Conservation (phyloP, 2,329 filamentous ascomycete species). For the Fusarium aywerte region DNA sequence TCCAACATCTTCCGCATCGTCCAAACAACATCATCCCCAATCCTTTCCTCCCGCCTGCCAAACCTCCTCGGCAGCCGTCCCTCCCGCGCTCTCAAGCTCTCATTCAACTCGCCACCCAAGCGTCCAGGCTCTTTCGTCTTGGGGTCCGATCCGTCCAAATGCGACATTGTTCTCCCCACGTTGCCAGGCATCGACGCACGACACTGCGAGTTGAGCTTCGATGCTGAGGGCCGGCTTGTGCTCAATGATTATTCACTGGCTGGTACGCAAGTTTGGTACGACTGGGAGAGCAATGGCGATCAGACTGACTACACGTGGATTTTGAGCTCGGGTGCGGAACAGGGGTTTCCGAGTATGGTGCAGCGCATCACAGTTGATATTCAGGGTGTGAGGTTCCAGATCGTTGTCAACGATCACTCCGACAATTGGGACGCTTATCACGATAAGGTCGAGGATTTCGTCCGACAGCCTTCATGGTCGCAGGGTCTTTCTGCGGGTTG, state of each 20-base stretch:
- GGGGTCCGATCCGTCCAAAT: slow-evolving; percentile 51
- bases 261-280: slow-evolving; percentile 57
- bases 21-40: slow-evolving; percentile 39
- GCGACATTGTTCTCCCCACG: slow-evolving; percentile 53
- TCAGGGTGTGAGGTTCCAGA: slow-evolving; percentile 54
- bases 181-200: slow-evolving; percentile 50
- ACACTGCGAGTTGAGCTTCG: slow-evolving; percentile 55
- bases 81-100: slow-evolving; percentile 50
- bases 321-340: slow-evolving; percentile 48
- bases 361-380: slow-evolving; percentile 53
- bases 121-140: slow-evolving; percentile 53
- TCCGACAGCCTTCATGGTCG: slow-evolving; percentile 45
- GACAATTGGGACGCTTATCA: slow-evolving; percentile 49
- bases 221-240: slow-evolving; percentile 52
- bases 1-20: slow-evolving; percentile 49
- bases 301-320: slow-evolving; percentile 52
- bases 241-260: slow-evolving; percentile 53
- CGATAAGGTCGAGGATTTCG: slow-evolving; percentile 51
- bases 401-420: slow-evolving; percentile 53
- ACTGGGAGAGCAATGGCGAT: slow-evolving; percentile 54
- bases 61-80: slow-evolving; percentile 44
- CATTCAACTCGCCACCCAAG: slow-evolving; percentile 51
- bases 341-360: slow-evolving; percentile 51
- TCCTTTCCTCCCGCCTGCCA: slow-evolving; percentile 47
- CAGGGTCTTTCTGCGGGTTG: slow-evolving; percentile 46